Evolutionary conservation across 371 early-diverging fungal genomes (phyloP).

Genomic region (Mucor piriformis): DNA sequence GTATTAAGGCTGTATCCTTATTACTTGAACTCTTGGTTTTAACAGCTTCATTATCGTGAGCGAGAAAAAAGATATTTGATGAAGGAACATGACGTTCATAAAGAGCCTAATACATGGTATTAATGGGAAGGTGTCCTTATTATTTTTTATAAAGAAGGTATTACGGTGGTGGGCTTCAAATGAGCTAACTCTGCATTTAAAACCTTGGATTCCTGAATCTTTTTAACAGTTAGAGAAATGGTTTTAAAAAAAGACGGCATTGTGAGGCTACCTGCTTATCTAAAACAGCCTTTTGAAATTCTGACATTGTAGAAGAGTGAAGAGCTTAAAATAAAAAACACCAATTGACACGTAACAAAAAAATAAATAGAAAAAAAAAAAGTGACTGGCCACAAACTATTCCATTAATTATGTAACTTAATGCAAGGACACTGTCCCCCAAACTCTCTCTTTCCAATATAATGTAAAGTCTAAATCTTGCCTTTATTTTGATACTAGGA

Average conservation of each 20-base stretch:
- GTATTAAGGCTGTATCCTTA: no score
- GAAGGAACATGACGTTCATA: conserved; percentile 37
- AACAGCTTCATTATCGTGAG: conserved; percentile 23
- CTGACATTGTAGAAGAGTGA: conserved; percentile 7
- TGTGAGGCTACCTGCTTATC: conserved; percentile 13
- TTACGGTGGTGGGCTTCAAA: conserved; percentile 27
- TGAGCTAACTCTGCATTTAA: conserved; percentile 26
- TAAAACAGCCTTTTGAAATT: conserved; percentile 7
- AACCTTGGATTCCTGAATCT: conserved; percentile 28
- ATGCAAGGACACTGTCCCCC: no score
- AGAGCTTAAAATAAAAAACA: neutral
- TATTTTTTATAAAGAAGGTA: neutral
- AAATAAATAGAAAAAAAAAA: conserved; percentile 14
- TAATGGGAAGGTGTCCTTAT: no score
- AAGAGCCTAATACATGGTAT: no score
- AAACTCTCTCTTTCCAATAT: neutral
- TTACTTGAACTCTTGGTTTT: conserved; percentile 20
- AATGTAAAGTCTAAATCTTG: no score
- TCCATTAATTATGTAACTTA: neutral
- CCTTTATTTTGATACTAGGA: no score
- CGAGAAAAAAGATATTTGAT: conserved; percentile 33
- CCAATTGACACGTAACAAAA: neutral
- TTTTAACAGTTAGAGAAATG: neutral
- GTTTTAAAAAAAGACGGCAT: neutral
- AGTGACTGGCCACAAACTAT: conserved; percentile 10